Evolutionary conservation across 164 flowering plant genomes (phyloP), one percentile per base, ranked within the genome.

Genomic region (Kingdonia uniflora): DNA sequence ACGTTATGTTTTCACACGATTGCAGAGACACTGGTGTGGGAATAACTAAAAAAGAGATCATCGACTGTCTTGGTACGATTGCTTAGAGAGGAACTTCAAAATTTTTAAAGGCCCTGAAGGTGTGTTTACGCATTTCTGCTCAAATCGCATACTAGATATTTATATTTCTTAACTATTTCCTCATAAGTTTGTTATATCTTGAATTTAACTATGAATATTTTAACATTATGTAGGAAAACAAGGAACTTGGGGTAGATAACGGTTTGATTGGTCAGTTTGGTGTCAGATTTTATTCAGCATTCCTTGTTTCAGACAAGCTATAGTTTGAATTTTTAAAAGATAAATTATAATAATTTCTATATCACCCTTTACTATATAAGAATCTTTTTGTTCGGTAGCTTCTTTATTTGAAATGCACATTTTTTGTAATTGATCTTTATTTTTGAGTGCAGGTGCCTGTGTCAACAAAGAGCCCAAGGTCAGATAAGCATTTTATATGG

Each of bases 71-170:
- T 57, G 99, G 99, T 62, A 92, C 99, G 42, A 92, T 88, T 74
- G 99, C 99, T 19, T 95, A 92, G 72, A 92, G 99, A 80, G 97
- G 99, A 49, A 92, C 99, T 61, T 86, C 99, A 23, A 86, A 76
- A 67, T 92, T 92, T 70, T 67, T 92, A 19, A 80, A 84, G 65
- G 97, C 95, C 37, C 66, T 92, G 22, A 86, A 92, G 97, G 99
- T 92, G 49, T 11, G 52, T 45, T 13, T 42, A 45, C 16, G 22
- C 25, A 4, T 40, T 48, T 55, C 0, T 23, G 23, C 5, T 26
- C 14, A n/a, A 11, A 51, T 17, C 49, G 26, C 13, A 20, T 12
- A 8, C 10, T 21, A 29, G 35, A 29, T 29, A 29, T 3, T 29
- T 29, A 29, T 8, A 8, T 29, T 29, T n/a, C n/a, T 8, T 29